These are phyloP conservation scores for Cantharellus cinnabarinus DNA, from an alignment of 768 basidiomycete species.

Conservation along the genomic window DNA sequence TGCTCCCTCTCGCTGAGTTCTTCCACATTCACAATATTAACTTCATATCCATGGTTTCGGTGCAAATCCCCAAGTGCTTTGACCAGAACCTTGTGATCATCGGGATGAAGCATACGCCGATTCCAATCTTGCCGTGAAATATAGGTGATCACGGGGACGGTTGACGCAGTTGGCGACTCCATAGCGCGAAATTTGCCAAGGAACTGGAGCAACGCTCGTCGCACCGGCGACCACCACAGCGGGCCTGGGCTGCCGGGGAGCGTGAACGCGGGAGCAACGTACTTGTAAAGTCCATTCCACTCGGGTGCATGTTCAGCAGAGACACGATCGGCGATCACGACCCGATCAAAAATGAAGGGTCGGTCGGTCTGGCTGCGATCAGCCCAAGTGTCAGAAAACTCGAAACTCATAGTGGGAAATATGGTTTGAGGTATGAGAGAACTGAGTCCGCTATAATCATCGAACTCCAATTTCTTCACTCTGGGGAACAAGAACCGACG, in stretches of 20 bases:
- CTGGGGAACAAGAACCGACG: conserved; percentile 51
- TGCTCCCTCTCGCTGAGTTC: conserved; percentile 64
- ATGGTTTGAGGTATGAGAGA: conserved; percentile 51
- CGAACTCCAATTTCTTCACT: conserved; percentile 30
- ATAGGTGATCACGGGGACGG: conserved; percentile 74
- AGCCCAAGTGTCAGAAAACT: conserved; percentile 57
- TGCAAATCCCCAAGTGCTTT: conserved; percentile 47
- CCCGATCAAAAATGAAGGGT: conserved; percentile 55
- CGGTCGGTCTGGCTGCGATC: conserved; percentile 48
- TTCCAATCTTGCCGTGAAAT: conserved; percentile 80
- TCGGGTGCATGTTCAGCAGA: conserved; percentile 26
- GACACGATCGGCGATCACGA: conserved; percentile 58
- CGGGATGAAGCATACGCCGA: conserved; percentile 53
- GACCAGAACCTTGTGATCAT: conserved; percentile 65
- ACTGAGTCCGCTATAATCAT: conserved; percentile 62
- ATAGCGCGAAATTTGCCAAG: conserved; percentile 16
- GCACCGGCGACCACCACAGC: conserved; percentile 60
- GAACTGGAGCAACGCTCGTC: conserved; percentile 43
- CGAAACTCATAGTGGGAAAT: conserved; percentile 44
- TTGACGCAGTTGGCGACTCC: conserved; percentile 5
- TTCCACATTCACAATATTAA: conserved; percentile 75
- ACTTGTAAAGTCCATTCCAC: not conserved
- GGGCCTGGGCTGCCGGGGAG: conserved; percentile 5
- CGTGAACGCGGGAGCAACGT: conserved; percentile 1
- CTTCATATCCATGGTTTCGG: conserved; percentile 59